These are phyloP conservation scores for Craspedostauros australis DNA, from an alignment of 108 stramenopile species.

Conservation along the genomic window DNA sequence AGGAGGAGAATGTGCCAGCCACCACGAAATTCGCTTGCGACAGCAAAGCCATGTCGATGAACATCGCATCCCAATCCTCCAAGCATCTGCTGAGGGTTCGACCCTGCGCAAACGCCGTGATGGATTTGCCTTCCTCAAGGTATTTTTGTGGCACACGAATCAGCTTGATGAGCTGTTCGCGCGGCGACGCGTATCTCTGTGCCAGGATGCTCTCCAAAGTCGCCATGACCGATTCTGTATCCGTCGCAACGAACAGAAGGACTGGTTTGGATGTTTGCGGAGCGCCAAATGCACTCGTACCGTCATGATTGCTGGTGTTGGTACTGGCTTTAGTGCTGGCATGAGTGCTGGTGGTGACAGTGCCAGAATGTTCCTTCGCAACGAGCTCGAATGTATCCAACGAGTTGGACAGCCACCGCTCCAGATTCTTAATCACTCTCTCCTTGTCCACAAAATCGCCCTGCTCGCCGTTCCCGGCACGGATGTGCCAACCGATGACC, in stretches of 20 bases:
- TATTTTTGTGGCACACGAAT: neutral
- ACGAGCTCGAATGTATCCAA: no score
- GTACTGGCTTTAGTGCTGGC: no score
- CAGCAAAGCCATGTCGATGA: slow-evolving; percentile 25
- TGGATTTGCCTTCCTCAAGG: neutral
- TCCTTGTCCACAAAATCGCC: slow-evolving; percentile 11
- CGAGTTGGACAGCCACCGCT: no score
- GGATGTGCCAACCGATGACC: slow-evolving; percentile 36
- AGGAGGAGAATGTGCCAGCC: slow-evolving; percentile 23
- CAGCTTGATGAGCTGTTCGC: neutral
- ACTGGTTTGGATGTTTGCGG: neutral
- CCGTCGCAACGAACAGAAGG: slow-evolving; percentile 37
- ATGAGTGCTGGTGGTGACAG: no score
- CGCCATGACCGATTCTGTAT: slow-evolving; percentile 20
- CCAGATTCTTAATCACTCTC: slow-evolving; percentile 4
- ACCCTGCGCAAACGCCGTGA: neutral
- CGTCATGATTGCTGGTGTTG: no score
- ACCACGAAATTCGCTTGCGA: slow-evolving; percentile 23
- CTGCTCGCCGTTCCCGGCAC: slow-evolving; percentile 33
- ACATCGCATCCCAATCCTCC: slow-evolving; percentile 14
- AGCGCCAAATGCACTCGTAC: no score
- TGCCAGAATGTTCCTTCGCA: no score
- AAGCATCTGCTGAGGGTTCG: neutral
- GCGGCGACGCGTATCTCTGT: no score
- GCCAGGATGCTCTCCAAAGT: slow-evolving; percentile 3